phyloP scores from a whole-genome alignment of 352 stramenopile species.

The Pythium diclinum region DNA sequence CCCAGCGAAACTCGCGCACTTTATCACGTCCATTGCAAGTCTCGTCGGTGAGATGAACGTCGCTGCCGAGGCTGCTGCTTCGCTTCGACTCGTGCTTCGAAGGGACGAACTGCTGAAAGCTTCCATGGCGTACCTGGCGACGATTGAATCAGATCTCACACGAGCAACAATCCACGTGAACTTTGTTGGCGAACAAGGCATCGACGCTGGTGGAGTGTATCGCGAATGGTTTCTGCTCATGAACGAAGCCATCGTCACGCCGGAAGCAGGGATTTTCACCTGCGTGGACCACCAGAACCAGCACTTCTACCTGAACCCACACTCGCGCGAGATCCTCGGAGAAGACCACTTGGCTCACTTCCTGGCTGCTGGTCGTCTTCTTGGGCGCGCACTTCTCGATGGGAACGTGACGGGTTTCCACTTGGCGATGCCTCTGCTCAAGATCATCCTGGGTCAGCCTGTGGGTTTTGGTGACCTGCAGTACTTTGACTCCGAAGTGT shows the following conservation, averaged over 20 bases:
- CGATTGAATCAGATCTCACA: background rate
- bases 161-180: constrained; percentile 43
- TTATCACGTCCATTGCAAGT: constrained; percentile 15
- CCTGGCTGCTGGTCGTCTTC: constrained; percentile 47
- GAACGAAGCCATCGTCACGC: constrained; percentile 41
- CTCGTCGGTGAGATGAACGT: too few species aligned
- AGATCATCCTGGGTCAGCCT: constrained; percentile 94
- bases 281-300: constrained; percentile 43
- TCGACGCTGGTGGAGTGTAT: constrained; percentile 75
- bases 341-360: constrained; percentile 66
- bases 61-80: background rate
- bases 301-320: constrained; percentile 46
- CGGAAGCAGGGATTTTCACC: constrained; percentile 34
- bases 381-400: constrained; percentile 73
- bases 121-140: constrained; percentile 7
- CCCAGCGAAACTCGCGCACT: constrained; percentile 21
- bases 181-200: constrained; percentile 62
- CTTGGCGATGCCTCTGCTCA: constrained; percentile 94
- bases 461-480: constrained; percentile 93
- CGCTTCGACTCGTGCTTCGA: constrained; percentile 1
- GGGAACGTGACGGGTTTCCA: constrained; percentile 92
- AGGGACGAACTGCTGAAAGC: background rate
- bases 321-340: constrained; percentile 25
- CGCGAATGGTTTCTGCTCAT: constrained; percentile 80
- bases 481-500: constrained; percentile 53